Evolutionary conservation across 1,139 yeast species (phyloP).

Genomic region (Yamadazyma taylorii): DNA sequence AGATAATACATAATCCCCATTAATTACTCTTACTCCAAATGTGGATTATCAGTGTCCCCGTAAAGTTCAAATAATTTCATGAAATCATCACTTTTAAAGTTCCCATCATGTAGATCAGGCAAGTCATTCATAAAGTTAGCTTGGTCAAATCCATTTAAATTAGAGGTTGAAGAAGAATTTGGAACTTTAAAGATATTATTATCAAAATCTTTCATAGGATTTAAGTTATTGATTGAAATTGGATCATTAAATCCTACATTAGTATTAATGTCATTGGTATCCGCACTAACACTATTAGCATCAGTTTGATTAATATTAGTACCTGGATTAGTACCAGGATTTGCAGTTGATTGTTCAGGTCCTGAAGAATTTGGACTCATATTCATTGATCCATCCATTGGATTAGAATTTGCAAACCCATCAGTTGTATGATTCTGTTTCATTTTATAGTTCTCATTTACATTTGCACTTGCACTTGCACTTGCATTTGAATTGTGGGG

Average conservation of each 20-base stretch:
- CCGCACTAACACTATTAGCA: constrained; percentile 1
- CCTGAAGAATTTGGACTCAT: too few relatives aligned
- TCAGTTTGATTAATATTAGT: background rate
- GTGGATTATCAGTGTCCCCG: constrained; percentile 27
- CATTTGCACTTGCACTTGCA: too few relatives aligned
- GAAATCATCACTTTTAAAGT: constrained; percentile 35
- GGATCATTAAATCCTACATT: background rate
- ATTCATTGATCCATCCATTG: too few relatives aligned
- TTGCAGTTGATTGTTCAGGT: too few relatives aligned
- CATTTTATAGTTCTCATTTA: too few relatives aligned
- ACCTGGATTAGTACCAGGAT: too few relatives aligned
- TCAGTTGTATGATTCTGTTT: too few relatives aligned
- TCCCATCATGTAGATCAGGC: constrained; percentile 10
- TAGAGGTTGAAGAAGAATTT: background rate
- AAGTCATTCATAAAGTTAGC: constrained; percentile 2
- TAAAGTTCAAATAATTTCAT: constrained; percentile 39
- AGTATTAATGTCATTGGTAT: background rate
- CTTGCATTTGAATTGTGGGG: too few relatives aligned
- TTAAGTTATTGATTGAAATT: constrained; percentile 5
- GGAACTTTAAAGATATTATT: constrained; percentile 8
- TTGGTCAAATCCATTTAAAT: background rate
- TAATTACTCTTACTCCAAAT: constrained; percentile 15
- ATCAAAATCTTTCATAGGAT: constrained; percentile 9
- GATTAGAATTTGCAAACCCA: too few relatives aligned
- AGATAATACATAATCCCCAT: too few relatives aligned